A percentile compares a stretch with the other conserved stretches of the same genome.
Conservation (phyloP, 164 flowering plant genomes). For the Amborella trichopoda region DNA sequence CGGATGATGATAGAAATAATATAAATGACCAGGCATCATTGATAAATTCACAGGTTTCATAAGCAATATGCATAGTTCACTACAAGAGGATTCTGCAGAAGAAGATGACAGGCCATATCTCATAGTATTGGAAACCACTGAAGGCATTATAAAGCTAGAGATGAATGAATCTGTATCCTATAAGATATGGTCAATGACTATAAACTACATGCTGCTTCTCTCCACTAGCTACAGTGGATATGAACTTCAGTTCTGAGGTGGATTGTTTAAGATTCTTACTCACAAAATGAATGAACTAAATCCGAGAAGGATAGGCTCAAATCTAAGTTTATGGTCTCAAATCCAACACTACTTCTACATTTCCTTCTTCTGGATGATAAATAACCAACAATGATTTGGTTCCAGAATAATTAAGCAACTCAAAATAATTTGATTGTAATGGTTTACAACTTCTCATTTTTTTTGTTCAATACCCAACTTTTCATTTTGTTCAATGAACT, state of each 20-base stretch:
- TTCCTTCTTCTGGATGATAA: too few relatives aligned
- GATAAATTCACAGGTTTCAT: conserved; percentile 32
- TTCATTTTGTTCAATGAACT: too few relatives aligned
- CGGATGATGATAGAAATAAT: background rate
- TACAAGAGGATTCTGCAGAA: conserved; percentile 36
- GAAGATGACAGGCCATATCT: conserved; percentile 41
- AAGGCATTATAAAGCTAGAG: conserved; percentile 64
- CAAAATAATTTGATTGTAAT: too few relatives aligned
- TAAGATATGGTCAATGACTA: conserved; percentile 57
- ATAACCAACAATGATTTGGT: too few relatives aligned
- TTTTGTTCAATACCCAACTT: too few relatives aligned
- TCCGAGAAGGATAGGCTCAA: too few relatives aligned
- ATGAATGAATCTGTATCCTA: conserved; percentile 59
- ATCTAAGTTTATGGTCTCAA: too few relatives aligned
- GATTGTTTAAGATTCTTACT: too few relatives aligned
- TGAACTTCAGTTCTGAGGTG: conserved; percentile 30
- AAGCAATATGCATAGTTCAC: conserved; percentile 44
- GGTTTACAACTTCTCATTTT: too few relatives aligned
- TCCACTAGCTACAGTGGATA: conserved; percentile 46
- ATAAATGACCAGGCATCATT: background rate
- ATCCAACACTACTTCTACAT: too few relatives aligned
- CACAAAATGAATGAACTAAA: too few relatives aligned
- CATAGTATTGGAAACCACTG: conserved; percentile 45
- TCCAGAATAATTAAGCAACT: too few relatives aligned
- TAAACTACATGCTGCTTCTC: conserved; percentile 61